Percentiles rank a stretch among this genome's conserved stretches.
phyloP scores from a whole-genome alignment of 306 rosid genomes.

The Arachis stenosperma region DNA sequence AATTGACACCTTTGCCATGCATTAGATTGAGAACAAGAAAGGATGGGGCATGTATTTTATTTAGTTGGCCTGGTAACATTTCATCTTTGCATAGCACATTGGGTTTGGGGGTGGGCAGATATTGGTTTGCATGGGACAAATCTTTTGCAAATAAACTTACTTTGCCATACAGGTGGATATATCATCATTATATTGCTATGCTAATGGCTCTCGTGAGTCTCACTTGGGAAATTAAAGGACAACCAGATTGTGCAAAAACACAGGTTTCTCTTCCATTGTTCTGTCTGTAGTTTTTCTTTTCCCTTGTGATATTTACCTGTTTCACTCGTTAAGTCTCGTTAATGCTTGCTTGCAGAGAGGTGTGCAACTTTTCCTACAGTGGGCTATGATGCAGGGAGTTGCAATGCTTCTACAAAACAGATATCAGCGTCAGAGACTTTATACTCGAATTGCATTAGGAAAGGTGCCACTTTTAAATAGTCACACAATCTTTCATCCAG shows the following conservation, averaged over 20 bases:
- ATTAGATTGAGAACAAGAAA: conserved; percentile 6
- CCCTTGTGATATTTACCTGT: neutral
- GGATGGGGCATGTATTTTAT: conserved; percentile 14
- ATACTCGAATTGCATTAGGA: conserved; percentile 98
- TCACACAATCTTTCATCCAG: conserved; percentile 2
- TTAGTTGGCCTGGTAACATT: conserved; percentile 25
- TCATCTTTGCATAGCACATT: conserved; percentile 28
- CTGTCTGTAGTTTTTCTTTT: conserved; percentile 24
- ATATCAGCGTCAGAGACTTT: conserved; percentile 98
- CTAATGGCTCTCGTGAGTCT: conserved; percentile 97
- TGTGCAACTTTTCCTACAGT: conserved; percentile 90
- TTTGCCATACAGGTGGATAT: conserved; percentile 85
- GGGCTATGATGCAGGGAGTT: conserved; percentile 99
- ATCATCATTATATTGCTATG: conserved; percentile 98
- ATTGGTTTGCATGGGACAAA: conserved; percentile 15
- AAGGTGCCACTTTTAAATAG: conserved; percentile 61
- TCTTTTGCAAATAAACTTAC: conserved; percentile 27
- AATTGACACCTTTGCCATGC: conserved; percentile 13
- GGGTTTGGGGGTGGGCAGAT: conserved; percentile 14
- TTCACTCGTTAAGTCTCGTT: conserved; percentile 2
- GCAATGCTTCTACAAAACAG: conserved; percentile 98
- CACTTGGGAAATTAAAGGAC: conserved; percentile 98
- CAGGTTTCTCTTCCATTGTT: conserved; percentile 58
- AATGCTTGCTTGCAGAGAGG: conserved; percentile 74
- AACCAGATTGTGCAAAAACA: conserved; percentile 83